phyloP scores from a whole-genome alignment of 345 rosid genomes.

The Cardiospermum halicacabum region DNA sequence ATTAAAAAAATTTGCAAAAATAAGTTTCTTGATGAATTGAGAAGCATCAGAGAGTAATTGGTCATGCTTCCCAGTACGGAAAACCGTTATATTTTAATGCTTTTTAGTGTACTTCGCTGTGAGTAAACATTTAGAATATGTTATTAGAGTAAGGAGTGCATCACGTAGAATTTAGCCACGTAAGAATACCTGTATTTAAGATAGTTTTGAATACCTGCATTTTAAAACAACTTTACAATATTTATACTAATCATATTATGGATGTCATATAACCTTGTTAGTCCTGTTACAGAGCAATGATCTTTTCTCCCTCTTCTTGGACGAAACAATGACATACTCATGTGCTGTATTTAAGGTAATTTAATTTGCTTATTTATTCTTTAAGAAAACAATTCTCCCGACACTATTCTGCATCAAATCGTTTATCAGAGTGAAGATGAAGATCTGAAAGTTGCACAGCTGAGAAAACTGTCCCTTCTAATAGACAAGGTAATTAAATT shows the following conservation, averaged over 20 bases:
- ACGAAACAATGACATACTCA: conserved; percentile 85
- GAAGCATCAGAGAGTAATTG: no score
- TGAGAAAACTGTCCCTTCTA: conserved; percentile 62
- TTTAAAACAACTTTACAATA: not conserved
- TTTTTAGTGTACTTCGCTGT: no score
- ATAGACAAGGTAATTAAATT: conserved; percentile 82
- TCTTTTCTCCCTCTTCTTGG: conserved; percentile 67
- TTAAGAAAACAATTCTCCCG: not conserved
- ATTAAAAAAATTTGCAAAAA: no score
- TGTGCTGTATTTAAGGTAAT: conserved; percentile 73
- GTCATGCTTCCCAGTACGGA: no score
- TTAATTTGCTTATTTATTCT: not conserved
- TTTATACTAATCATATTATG: conserved; percentile 4
- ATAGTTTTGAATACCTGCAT: not conserved
- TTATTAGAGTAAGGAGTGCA: no score
- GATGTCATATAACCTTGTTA: no score
- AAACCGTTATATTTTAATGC: no score
- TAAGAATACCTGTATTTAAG: no score
- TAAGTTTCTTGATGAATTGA: no score
- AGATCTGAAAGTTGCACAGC: conserved; percentile 66
- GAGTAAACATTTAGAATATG: no score
- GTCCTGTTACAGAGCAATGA: conserved; percentile 61
- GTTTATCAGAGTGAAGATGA: conserved; percentile 47
- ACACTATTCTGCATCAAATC: not conserved
- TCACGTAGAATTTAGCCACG: no score